Evolutionary conservation across 148 eudicot species (phyloP).

Genomic region (Rhododendron molle): DNA sequence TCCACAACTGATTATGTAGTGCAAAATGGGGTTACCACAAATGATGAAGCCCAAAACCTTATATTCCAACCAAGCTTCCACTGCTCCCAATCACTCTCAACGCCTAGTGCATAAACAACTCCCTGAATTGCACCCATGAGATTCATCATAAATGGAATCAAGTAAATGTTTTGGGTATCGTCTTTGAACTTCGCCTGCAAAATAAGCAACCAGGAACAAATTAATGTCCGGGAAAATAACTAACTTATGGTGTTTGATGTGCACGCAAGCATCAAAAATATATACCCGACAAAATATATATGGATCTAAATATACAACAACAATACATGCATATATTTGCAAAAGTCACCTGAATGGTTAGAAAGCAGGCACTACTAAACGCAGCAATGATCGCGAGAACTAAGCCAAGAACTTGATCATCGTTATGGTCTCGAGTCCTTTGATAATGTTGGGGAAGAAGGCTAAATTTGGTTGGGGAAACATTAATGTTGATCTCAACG

Average conservation of each 20-base stretch:
- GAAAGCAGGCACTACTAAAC: background rate
- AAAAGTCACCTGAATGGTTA: background rate
- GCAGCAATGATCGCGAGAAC: background rate
- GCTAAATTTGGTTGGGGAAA: background rate
- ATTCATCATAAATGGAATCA: background rate
- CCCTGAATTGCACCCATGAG: background rate
- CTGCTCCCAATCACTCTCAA: background rate
- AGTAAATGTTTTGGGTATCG: background rate
- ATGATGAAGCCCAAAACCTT: background rate
- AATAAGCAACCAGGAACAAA: background rate
- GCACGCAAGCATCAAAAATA: too few species aligned
- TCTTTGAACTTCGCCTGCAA: conserved; percentile 2
- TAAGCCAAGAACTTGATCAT: background rate
- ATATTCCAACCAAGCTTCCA: conserved; percentile 10
- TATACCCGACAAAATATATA: background rate
- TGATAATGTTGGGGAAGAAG: background rate
- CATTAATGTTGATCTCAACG: background rate
- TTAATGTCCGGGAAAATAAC: background rate
- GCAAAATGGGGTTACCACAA: background rate
- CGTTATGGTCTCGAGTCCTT: background rate
- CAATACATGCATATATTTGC: background rate
- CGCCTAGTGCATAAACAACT: background rate
- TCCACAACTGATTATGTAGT: background rate
- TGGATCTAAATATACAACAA: too few species aligned
- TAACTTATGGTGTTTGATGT: background rate